Percentiles rank a stretch among this genome's conserved stretches.
Conservation (phyloP, 805 yeast genomes). For the Hanseniaspora mollemarum region DNA sequence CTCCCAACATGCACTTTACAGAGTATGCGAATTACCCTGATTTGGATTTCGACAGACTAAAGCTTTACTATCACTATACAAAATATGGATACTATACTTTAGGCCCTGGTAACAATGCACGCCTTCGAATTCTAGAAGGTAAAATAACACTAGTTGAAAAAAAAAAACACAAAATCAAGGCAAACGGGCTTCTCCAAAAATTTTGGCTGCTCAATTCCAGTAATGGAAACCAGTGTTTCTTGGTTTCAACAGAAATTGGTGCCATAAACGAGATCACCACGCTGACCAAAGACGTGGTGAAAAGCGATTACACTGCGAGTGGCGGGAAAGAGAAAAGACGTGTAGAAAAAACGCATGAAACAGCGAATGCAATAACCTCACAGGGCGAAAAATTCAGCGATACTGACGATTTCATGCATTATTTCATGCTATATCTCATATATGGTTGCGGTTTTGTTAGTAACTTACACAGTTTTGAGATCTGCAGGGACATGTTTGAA, state of each 20-base stretch:
- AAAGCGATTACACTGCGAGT: background rate
- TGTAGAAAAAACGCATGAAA: no score
- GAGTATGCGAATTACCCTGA: background rate
- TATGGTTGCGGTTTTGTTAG: no score
- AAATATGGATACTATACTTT: background rate
- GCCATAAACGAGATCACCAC: background rate
- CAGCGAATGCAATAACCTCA: no score
- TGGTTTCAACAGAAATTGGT: background rate
- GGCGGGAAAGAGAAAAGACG: no score
- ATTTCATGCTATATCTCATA: no score
- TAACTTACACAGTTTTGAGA: no score
- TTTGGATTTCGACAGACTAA: background rate
- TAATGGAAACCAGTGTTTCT: background rate
- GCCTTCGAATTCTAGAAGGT: background rate
- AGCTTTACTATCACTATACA: background rate
- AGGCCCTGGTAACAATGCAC: background rate
- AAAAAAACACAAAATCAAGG: background rate
- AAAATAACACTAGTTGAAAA: background rate
- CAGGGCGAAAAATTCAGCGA: no score
- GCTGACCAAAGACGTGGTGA: background rate
- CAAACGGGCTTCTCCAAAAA: background rate
- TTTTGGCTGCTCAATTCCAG: background rate
- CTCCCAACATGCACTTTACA: background rate
- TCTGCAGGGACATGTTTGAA: no score
- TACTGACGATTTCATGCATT: no score